Base-by-base conservation (phyloP, 768 basidiomycete species). In the Lactifluus subvellereus region DNA sequence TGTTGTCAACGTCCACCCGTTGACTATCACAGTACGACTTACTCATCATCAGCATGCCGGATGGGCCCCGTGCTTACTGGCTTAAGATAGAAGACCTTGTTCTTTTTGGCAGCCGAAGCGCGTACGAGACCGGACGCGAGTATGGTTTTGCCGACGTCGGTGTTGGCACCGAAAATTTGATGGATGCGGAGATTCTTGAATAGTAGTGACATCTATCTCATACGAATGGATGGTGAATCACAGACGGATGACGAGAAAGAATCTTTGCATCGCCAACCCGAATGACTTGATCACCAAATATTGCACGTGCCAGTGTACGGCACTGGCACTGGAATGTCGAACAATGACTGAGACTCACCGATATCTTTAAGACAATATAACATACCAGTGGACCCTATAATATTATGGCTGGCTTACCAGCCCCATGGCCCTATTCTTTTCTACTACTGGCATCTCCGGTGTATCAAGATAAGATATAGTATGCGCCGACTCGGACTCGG, bases 161-260 rank as follows among this genome's bases (percentile, higher is more conserved):
- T 98, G 74, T 96, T 97, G 1, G 95, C 94, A 37, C 96, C 96
- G 70, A 97, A 96, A 62, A 98, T 78, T 72, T 96, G 92, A 73
- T 94, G 91, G 35, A 94, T 77, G 18, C 92, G 84, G 38, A 98
- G 81, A 71, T 94, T 82, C 69, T 84, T 86, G 78, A 89, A 95
- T 50, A 98, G 85, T 22, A 87, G 80, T 54, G 89, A 84, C 92
- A 94, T 94, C 48, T 60, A 60, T 37, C 18, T 47, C 32, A 43
- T 54, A 27, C 5, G n/a, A n/a, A 33, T 18, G 6, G 45, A 48
- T 2, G 14, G 11, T 18, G 30, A 6, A 40, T 50, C 16, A 40
- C 16, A 42, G 30, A 27, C n/a, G 13, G 45, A 4, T 18, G n/a
- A n/a, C n/a, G 6, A 20, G 42, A n/a, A 7, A 6, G 22, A 22